phyloP scores from a whole-genome alignment of 2,329 filamentous ascomycete genomes.

The Fusarium vanettenii region DNA sequence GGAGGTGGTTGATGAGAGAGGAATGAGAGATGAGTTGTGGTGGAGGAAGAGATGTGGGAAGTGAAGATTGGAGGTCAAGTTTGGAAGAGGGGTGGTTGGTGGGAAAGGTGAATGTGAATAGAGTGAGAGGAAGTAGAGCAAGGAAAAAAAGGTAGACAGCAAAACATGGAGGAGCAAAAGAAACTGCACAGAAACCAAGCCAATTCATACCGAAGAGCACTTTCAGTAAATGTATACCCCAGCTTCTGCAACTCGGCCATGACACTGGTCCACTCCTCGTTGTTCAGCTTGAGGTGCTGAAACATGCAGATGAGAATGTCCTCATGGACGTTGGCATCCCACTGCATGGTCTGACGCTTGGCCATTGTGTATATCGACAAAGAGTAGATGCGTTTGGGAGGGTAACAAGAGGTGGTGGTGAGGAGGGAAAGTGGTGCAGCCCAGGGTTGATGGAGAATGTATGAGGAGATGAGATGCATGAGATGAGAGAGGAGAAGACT shows the following conservation, averaged over 20 bases:
- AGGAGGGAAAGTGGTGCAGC: background rate
- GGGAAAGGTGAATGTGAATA: background rate
- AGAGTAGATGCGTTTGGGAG: background rate
- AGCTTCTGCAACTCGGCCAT: conserved; percentile 51
- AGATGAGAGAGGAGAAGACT: conserved; percentile 9
- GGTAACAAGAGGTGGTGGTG: background rate
- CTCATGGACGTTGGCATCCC: conserved; percentile 56
- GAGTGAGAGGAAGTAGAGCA: conserved; percentile 14
- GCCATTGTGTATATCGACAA: conserved; percentile 35
- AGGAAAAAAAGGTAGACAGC: conserved; percentile 1
- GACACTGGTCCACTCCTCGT: conserved; percentile 50
- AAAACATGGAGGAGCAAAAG: background rate
- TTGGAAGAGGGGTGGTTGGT: background rate
- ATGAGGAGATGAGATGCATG: background rate
- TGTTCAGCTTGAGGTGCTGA: conserved; percentile 49
- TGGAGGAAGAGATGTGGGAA: background rate
- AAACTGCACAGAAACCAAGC: conserved; percentile 1
- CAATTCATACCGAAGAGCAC: conserved; percentile 54
- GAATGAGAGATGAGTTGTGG: background rate
- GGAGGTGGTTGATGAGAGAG: background rate
- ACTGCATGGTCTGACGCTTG: conserved; percentile 50
- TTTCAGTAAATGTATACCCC: conserved; percentile 55
- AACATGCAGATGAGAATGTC: conserved; percentile 57
- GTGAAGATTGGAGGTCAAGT: conserved; percentile 7
- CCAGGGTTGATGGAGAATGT: conserved; percentile 3